Evolutionary conservation across 495 filamentous ascomycete species (phyloP).

Genomic region (Aspergillus conjunctus): DNA sequence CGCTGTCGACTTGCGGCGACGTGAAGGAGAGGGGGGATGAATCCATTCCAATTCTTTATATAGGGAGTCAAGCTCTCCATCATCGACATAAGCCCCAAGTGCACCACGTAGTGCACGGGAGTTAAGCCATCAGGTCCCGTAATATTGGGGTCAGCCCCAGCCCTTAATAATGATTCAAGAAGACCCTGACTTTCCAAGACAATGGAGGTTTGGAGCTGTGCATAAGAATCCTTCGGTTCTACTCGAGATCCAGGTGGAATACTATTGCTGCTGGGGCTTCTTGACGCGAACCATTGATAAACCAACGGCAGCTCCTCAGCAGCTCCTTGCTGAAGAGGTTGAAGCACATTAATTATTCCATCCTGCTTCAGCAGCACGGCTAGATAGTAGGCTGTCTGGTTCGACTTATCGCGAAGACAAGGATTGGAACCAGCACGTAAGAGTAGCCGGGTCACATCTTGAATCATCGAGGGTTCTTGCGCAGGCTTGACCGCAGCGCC

Average conservation of each 20-base stretch:
- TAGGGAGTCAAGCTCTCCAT: conserved; percentile 2
- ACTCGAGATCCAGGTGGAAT: not conserved
- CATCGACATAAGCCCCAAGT: conserved; percentile 4
- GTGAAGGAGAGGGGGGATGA: not conserved
- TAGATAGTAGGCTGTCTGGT: conserved; percentile 1
- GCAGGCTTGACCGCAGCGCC: not conserved
- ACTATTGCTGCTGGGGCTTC: not conserved
- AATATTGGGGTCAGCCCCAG: not conserved
- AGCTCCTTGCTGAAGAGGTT: not conserved
- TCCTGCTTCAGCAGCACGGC: conserved; percentile 2
- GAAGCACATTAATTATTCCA: not conserved
- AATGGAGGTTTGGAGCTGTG: not conserved
- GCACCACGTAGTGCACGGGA: conserved; percentile 5
- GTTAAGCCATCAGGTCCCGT: conserved; percentile 1
- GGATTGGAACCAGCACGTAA: not conserved
- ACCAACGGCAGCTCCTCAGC: not conserved
- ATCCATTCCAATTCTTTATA: conserved; percentile 4
- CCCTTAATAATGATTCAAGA: not conserved
- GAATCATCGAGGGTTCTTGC: not conserved
- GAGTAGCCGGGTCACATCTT: not conserved
- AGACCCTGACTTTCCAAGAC: not conserved
- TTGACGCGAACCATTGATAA: not conserved
- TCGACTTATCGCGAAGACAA: conserved; percentile 3
- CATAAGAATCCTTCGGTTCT: not conserved
- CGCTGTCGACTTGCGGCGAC: not conserved